Evolutionary conservation across 176 grass and related monocot genomes (phyloP), one percentile per base, ranked within the genome.

Genomic region (Panicum miliaceum): DNA sequence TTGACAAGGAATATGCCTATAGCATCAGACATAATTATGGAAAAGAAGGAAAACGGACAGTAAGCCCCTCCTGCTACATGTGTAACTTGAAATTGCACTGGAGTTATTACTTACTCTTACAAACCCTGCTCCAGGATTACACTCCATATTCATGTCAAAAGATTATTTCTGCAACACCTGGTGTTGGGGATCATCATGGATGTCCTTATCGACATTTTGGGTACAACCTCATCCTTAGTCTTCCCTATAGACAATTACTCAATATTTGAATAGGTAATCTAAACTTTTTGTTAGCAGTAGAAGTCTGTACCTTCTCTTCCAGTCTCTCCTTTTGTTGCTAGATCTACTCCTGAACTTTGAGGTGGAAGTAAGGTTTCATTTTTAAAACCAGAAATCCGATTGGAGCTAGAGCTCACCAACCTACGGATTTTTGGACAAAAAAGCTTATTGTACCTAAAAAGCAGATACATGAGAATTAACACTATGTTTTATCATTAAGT

Each of bases 1-100:
- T 96, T 52, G 96, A 99, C 77, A 99, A 99, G 82, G 96, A 99
- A 87, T 99, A 96, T 85, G 89, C 91, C 48, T 99, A 99, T 77
- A 76, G 29, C 78, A 90, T 99, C 63, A 94, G 96, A 50, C 88
- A 96, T 71, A 94, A 94, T 63, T 99, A 99, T 69, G 96, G 93
- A 86, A 99, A 99, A 92, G 93, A 99, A 94, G 96, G 93, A 87
- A 99, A 98, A 78, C 82, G 96, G 61, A 93, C 83, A 10, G 96
- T 98, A 95, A 73, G 84, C 9, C 54, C 37, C 75, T 75, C 68
- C 57, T 67, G 68, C 29, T 43, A 59, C 75, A 12, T 62, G 26
- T 4, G 0, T 71, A 82, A 41, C 18, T 47, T 66, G 16, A 50
- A 68, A 75, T 18, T 62, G n/a, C 29, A 51, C 29, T 74, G n/a